Percentiles rank a stretch among this genome's conserved stretches.
phyloP scores from a whole-genome alignment of 2,329 filamentous ascomycete species.

The Colletotrichum coccodes region DNA sequence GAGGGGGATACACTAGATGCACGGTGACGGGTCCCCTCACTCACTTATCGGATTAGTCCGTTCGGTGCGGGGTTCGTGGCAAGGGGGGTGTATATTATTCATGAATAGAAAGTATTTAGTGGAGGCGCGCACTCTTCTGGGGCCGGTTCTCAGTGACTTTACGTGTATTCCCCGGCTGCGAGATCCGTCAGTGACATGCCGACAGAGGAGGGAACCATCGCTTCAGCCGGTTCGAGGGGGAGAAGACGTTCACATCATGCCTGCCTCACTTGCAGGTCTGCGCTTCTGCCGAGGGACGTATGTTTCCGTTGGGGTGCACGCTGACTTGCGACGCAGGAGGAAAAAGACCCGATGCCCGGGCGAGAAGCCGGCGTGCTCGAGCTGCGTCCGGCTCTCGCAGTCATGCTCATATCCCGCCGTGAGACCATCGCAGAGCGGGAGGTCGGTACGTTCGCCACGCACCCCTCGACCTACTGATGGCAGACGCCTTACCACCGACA shows the following conservation, averaged over 20 bases:
- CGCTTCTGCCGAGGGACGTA: background rate
- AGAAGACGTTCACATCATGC: conserved; percentile 53
- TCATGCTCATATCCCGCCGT: conserved; percentile 55
- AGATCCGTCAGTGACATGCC: conserved; percentile 39
- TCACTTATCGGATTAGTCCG: conserved; percentile 12
- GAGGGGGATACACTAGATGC: conserved; percentile 2
- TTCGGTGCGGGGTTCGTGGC: conserved; percentile 8
- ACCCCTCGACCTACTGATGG: background rate
- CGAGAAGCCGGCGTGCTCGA: conserved; percentile 61
- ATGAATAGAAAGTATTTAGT: conserved; percentile 17
- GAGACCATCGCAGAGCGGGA: conserved; percentile 50
- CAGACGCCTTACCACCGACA: conserved; percentile 35
- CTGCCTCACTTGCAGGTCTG: conserved; percentile 59
- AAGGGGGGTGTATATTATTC: background rate
- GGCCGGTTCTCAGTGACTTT: conserved; percentile 1
- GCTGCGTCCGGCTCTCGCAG: conserved; percentile 59
- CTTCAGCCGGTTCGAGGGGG: conserved; percentile 40
- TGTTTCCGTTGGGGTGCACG: background rate
- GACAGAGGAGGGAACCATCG: conserved; percentile 41
- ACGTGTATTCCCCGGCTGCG: conserved; percentile 17
- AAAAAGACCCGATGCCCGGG: conserved; percentile 64
- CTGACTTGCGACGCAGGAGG: conserved; percentile 43
- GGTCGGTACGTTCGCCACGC: conserved; percentile 50
- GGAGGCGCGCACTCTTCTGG: conserved; percentile 15
- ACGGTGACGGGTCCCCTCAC: background rate